Evolutionary conservation across 2,329 filamentous ascomycete genomes (phyloP), one percentile per base, ranked within the genome.

Genomic region (Penicillium oxalicum): DNA sequence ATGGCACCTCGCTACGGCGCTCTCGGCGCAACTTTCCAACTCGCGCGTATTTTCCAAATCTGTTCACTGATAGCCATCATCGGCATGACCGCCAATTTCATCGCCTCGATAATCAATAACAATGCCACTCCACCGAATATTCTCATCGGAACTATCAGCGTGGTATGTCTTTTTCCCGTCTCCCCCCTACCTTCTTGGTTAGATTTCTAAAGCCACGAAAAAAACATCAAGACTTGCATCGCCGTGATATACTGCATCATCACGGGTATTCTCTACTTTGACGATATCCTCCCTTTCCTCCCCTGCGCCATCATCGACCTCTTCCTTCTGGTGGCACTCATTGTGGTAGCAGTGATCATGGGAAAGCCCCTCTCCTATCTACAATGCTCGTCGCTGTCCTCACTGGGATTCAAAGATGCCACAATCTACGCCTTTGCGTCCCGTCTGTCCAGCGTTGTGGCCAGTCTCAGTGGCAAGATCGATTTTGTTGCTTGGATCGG

Each of bases 341-440:
- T 90, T 52, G 83, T 91, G 48, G 80, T 93, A 9, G 81, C 87
- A 1, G 82, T 88, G 47, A 79, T 87, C 4, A 77, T 95, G 43
- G 90, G 90, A 59, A 86, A 84, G 61, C 90, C 89, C 0, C 77
- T 95, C 27, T 88, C 86, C 29, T 86, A 85, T 68, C 79, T 93
- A 36, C 79, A 84, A 61, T 96, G 91, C 74, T 77, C 74, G 29
- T 66, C 74, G 32, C 73, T 83, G 42, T 75, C 73, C 32, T 71
- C 75, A 34, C 61, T 73, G 0, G 69, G 70, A 25, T 70, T 71
- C 8, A 68, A 72, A 12, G 68, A 68, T 9, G 74, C 76, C 29
- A 76, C 74, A 1, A 75, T 75, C 0, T 80, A 76, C 51, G 74
- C 75, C 5, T 81, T 82, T 51, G 71, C 78, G 9, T 73, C 74